These are phyloP conservation scores for Iris macrosiphon DNA, from an alignment of 106 monocot genomes.

Conservation along the genomic window DNA sequence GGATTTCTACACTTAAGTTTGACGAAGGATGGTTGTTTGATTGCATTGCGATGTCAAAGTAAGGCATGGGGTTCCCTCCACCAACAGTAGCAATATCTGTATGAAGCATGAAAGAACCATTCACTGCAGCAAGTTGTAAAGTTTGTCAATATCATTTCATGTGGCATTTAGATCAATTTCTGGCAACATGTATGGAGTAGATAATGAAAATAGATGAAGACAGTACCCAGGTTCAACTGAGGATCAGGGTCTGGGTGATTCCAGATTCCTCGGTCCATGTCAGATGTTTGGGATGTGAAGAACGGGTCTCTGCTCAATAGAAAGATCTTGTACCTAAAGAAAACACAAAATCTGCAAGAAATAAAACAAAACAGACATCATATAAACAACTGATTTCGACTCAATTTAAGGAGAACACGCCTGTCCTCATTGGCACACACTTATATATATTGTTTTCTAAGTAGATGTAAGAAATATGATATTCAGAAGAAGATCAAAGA, in stretches of 20 bases:
- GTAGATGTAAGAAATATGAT: not conserved
- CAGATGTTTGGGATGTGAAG: conserved; percentile 1
- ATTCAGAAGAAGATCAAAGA: not conserved
- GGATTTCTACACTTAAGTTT: conserved; percentile 8
- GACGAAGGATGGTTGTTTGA: conserved; percentile 4
- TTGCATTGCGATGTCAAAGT: conserved; percentile 5
- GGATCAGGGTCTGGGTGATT: conserved; percentile 13
- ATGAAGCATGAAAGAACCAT: conserved; percentile 7
- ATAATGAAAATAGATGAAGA: not conserved
- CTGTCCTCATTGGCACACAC: not conserved
- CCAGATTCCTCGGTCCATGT: conserved; percentile 3
- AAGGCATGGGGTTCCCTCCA: conserved; percentile 3
- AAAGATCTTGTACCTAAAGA: not conserved
- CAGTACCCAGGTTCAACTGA: conserved; percentile 6
- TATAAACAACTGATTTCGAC: not conserved
- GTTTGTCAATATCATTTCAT: not conserved
- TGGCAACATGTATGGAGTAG: not conserved
- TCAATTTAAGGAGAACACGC: not conserved
- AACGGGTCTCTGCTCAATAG: not conserved
- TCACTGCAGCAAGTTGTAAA: conserved; percentile 11
- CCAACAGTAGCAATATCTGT: not conserved
- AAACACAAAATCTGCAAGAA: conserved; percentile 5
- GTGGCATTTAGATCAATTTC: not conserved
- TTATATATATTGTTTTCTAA: too few relatives aligned
- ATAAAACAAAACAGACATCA: too few relatives aligned